Percentiles rank a stretch among this genome's conserved stretches.
Evolutionary conservation across 129 eudicot genomes (phyloP).

Genomic region (Deinandra increscens): DNA sequence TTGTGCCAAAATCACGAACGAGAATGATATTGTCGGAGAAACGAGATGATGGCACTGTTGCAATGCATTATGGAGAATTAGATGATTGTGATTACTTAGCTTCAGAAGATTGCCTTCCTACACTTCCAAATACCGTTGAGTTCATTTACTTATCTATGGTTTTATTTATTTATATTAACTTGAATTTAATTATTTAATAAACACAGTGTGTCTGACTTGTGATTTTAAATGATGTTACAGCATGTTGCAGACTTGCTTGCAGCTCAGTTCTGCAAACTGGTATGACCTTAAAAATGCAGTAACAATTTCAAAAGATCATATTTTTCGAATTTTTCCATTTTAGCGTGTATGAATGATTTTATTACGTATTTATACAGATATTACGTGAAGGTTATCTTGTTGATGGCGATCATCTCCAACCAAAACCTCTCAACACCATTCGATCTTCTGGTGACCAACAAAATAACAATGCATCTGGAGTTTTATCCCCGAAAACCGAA

Average conservation of each 20-base stretch:
- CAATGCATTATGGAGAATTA: slow-evolving; percentile 81
- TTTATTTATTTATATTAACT: neutral
- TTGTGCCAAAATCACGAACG: slow-evolving; percentile 53
- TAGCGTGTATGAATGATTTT: neutral
- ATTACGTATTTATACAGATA: slow-evolving; percentile 52
- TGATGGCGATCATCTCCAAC: slow-evolving; percentile 68
- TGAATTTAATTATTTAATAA: slow-evolving; percentile 7
- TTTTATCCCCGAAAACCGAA: slow-evolving; percentile 38
- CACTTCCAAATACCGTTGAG: slow-evolving; percentile 89
- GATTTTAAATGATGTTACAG: slow-evolving; percentile 43
- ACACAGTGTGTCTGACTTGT: slow-evolving; percentile 26
- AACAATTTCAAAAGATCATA: neutral
- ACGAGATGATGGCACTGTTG: slow-evolving; percentile 80
- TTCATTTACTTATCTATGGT: neutral
- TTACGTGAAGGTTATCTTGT: slow-evolving; percentile 65
- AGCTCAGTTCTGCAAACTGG: slow-evolving; percentile 68
- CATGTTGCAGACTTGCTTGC: slow-evolving; percentile 91
- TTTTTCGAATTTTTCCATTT: neutral
- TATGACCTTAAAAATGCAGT: slow-evolving; percentile 25
- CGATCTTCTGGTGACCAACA: slow-evolving; percentile 42
- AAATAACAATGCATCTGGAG: slow-evolving; percentile 37
- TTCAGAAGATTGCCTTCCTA: slow-evolving; percentile 80
- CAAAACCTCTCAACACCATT: slow-evolving; percentile 51
- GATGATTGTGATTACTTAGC: slow-evolving; percentile 65
- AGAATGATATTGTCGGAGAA: slow-evolving; percentile 84